phyloP scores from a whole-genome alignment of 495 filamentous ascomycete genomes.

The Aspergillus wentii region DNA sequence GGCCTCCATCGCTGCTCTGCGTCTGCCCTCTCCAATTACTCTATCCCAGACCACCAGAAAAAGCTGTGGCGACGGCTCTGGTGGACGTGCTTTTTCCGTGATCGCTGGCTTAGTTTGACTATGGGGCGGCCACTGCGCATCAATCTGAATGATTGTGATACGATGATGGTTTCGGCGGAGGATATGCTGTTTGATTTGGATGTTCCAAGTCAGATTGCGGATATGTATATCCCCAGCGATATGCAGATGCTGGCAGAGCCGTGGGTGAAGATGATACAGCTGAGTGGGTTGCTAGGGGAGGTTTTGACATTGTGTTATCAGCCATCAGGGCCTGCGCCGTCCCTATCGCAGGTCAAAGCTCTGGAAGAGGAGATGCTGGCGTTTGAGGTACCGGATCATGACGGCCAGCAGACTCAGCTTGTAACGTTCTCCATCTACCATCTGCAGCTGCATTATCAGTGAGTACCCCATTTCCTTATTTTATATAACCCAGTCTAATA shows the following conservation, averaged over 20 bases:
- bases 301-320: slow-evolving; percentile 18
- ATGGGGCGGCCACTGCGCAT: slow-evolving; percentile 32
- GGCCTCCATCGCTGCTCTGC: slow-evolving; percentile 27
- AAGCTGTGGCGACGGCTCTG: slow-evolving; percentile 33
- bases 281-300: slow-evolving; percentile 21
- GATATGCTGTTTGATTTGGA: slow-evolving; percentile 27
- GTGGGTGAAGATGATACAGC: slow-evolving; percentile 25
- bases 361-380: slow-evolving; percentile 18
- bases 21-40: slow-evolving; percentile 9
- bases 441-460: slow-evolving; percentile 32
- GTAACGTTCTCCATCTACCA: slow-evolving; percentile 23
- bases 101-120: slow-evolving; percentile 34
- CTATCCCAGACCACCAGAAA: slow-evolving; percentile 21
- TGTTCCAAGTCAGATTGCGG: slow-evolving; percentile 1
- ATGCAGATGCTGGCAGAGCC: slow-evolving; percentile 16
- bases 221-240: slow-evolving; percentile 16
- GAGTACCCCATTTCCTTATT: not conserved
- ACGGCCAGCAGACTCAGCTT: slow-evolving; percentile 10
- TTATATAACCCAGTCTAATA: not conserved
- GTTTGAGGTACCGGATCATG: slow-evolving; percentile 13
- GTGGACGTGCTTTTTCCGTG: slow-evolving; percentile 35
- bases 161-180: slow-evolving; percentile 14
- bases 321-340: slow-evolving; percentile 7
- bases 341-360: slow-evolving; percentile 12
- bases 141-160: slow-evolving; percentile 30